Evolutionary conservation across 441 rosid genomes (phyloP).

Genomic region (Populus hybrid): DNA sequence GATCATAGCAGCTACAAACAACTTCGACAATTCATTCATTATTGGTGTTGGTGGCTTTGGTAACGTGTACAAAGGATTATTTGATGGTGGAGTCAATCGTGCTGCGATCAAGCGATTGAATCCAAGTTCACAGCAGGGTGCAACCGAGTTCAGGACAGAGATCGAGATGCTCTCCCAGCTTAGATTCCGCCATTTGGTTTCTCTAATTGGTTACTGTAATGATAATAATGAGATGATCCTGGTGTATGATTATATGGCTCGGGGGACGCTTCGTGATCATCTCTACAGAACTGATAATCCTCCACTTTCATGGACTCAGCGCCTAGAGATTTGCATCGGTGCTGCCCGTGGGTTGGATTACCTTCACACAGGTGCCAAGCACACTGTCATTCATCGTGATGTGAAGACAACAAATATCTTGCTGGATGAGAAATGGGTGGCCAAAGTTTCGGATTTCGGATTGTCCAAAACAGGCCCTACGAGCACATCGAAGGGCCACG

Average conservation of each 20-base stretch:
- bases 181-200: slow-evolving; percentile 20
- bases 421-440: slow-evolving; percentile 1
- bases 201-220: slow-evolving; percentile 10
- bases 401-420: slow-evolving; percentile 23
- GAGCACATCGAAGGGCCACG: not conserved
- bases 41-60: slow-evolving; percentile 20
- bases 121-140: slow-evolving; percentile 14
- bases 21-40: slow-evolving; percentile 9
- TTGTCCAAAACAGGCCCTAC: slow-evolving; percentile 5
- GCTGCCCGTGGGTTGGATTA: slow-evolving; percentile 18
- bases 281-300: slow-evolving; percentile 6
- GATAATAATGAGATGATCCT: slow-evolving; percentile 23
- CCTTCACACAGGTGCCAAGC: slow-evolving; percentile 7
- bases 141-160: slow-evolving; percentile 21
- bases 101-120: slow-evolving; percentile 22
- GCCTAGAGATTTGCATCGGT: slow-evolving; percentile 26
- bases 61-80: slow-evolving; percentile 14
- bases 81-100: slow-evolving; percentile 1
- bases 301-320: slow-evolving; percentile 16
- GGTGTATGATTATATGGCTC: slow-evolving; percentile 40
- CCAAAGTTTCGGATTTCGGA: slow-evolving; percentile 25
- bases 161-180: slow-evolving; percentile 24
- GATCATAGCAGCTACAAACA: slow-evolving; percentile 18
- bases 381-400: slow-evolving; percentile 19
- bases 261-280: slow-evolving; percentile 28